A percentile compares a stretch with the other conserved stretches of the same genome.
Conservation (phyloP, 2,329 filamentous ascomycete genomes). For the Aspergillus ustus region DNA sequence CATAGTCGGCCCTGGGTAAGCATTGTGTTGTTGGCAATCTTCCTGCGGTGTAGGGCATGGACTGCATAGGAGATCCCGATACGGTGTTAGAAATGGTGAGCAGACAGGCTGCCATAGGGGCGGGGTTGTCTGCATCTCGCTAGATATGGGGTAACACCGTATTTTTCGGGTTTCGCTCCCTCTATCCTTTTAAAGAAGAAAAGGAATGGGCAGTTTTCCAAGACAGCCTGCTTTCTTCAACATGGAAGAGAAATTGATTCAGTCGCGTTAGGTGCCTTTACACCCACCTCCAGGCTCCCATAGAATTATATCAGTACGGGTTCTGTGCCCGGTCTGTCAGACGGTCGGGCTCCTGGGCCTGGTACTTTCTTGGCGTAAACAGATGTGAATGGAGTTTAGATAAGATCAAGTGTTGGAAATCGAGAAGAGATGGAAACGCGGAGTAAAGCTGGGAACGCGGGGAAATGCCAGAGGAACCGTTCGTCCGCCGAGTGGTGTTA, state of each 20-base stretch:
- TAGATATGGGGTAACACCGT: not conserved
- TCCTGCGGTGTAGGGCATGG: not conserved
- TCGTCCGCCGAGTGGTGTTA: no score
- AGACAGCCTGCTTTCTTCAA: constrained; percentile 34
- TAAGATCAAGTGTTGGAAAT: no score
- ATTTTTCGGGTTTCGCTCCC: not conserved
- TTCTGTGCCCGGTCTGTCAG: not conserved
- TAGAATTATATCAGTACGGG: constrained; percentile 10
- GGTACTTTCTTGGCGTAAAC: no score
- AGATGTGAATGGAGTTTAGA: no score
- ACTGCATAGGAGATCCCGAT: not conserved
- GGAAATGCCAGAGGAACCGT: no score
- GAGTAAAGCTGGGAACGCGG: no score
- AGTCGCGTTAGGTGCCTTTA: not conserved
- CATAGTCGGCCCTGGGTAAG: not conserved
- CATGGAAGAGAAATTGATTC: constrained; percentile 17
- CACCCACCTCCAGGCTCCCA: constrained; percentile 6
- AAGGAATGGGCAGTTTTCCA: no score
- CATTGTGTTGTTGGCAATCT: not conserved
- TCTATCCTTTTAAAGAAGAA: no score
- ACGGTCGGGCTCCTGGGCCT: no score
- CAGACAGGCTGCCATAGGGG: not conserved
- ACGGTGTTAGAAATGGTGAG: not conserved
- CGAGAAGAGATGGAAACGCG: no score
- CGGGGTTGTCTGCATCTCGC: not conserved